Evolutionary conservation across 1,284 basidiomycete species (phyloP), one percentile per base, ranked within the genome.

Genomic region (Cryptococcus deneoformans): DNA sequence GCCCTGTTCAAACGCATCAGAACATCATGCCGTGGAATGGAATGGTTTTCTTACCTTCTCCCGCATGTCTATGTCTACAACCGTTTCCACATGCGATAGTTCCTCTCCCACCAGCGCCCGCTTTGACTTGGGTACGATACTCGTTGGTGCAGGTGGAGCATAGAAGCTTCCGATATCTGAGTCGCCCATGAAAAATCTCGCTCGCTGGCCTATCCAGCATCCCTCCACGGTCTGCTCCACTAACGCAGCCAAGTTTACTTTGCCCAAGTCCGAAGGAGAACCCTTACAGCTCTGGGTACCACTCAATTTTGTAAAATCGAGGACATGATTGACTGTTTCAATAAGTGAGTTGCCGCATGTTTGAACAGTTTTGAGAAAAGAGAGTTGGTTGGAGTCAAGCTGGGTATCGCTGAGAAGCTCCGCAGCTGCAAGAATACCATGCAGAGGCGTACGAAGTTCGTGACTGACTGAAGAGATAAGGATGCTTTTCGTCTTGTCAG

Each of bases 161-260:
- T 97, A 97, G 36, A 94, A 88, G 65, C 88, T 92, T 24, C 94
- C 94, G 61, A 96, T 92, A 59, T 88, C 90, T 29, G 77, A 86
- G 45, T 76, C 86, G 62, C 86, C 83, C 61, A 82, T 79, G 58
- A 85, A 83, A 54, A 85, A 85, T 40, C 90, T 84, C 3, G 92
- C 92, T 47, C 89, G 86, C 70, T 92, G 87, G 6, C 94, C 93
- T 49, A 97, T 89, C 89, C 90, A 96, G 65, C 90, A 29, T 29
- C 92, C 92, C 69, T 97, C 93, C 35, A 94, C 88, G 0, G 92
- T 93, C 70, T 95, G 91, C 77, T 96, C 92, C n/a, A 96, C 85
- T 9, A 98, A 82, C 70, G 89, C 86, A 77, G 91, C 86, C 59
- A 97, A 78, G 75, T 97, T 88, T 56, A 92, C 88, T 60, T 81